Evolutionary conservation across 2,329 filamentous ascomycete genomes (phyloP).

Genomic region (Ceratocystis harringtonii): DNA sequence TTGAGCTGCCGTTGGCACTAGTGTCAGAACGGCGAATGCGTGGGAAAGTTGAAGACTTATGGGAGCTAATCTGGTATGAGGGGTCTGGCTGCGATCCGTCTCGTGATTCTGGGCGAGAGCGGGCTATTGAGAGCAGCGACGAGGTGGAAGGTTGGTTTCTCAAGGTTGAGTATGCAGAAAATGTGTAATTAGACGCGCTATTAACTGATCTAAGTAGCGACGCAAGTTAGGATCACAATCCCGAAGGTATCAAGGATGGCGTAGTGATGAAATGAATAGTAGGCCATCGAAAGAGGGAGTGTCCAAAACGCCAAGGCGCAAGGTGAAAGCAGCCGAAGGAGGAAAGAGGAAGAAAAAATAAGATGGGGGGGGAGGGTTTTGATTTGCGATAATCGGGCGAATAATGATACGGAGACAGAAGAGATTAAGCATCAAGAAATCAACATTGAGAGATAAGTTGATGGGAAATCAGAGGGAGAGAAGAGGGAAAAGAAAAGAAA

Average conservation of each 20-base stretch:
- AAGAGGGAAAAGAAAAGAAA: neutral
- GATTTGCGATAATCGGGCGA: neutral
- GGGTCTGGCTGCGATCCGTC: neutral
- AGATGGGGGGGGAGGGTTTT: neutral
- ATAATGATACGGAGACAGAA: neutral
- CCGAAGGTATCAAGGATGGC: neutral
- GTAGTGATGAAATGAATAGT: neutral
- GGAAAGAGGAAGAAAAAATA: neutral
- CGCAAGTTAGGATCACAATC: slow-evolving; percentile 16
- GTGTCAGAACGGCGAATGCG: slow-evolving; percentile 9
- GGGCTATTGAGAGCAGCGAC: slow-evolving; percentile 5
- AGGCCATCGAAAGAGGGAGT: neutral
- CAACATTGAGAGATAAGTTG: neutral
- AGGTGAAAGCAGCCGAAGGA: neutral
- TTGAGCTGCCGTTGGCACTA: neutral
- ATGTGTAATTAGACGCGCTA: slow-evolving; percentile 12
- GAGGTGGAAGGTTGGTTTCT: slow-evolving; percentile 6
- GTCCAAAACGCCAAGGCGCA: neutral
- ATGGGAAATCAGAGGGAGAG: neutral
- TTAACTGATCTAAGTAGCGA: slow-evolving; percentile 8
- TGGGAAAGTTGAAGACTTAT: slow-evolving; percentile 13
- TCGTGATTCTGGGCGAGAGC: slow-evolving; percentile 10
- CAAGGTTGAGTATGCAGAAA: slow-evolving; percentile 7
- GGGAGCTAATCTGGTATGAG: slow-evolving; percentile 2
- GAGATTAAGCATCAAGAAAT: neutral